Conservation (phyloP, 1,139 yeast species). For the Geotrichum reessii region DNA sequence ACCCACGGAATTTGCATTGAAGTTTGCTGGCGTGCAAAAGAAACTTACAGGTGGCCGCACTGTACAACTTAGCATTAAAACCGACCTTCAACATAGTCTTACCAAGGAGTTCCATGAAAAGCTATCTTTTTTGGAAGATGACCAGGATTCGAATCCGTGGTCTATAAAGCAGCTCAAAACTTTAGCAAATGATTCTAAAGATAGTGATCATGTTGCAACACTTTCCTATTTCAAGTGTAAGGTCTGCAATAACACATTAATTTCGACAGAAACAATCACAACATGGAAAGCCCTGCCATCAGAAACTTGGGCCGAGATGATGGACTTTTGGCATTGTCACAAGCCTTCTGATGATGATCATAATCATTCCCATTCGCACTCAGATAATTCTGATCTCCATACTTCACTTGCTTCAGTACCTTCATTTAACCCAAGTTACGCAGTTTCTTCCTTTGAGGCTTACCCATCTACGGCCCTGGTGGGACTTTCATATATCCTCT, state of each 20-base stretch:
- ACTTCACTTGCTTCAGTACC: neutral
- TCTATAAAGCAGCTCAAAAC: conserved; percentile 1
- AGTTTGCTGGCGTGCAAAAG: conserved; percentile 2
- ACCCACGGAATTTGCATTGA: conserved; percentile 8
- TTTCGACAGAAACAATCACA: conserved; percentile 10
- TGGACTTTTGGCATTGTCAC: conserved; percentile 99
- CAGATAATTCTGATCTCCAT: neutral
- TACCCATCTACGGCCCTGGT: conserved; percentile 43
- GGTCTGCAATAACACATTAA: neutral
- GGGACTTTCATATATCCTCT: conserved; percentile 54
- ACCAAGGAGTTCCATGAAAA: neutral
- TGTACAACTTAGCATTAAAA: conserved; percentile 8
- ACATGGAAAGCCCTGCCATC: conserved; percentile 67
- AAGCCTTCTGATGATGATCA: conserved; percentile 52
- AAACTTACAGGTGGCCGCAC: neutral
- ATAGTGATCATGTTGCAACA: neutral
- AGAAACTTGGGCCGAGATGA: conserved; percentile 88
- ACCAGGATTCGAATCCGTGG: conserved; percentile 11
- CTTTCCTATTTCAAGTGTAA: conserved; percentile 5
- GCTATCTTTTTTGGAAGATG: conserved; percentile 10
- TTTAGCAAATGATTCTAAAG: neutral
- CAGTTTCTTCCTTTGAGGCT: conserved; percentile 44
- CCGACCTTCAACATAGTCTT: neutral
- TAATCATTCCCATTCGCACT: conserved; percentile 14
- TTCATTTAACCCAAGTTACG: conserved; percentile 27